Base-by-base conservation (phyloP, 2,329 filamentous ascomycete genomes). In the Verticillium isaacii region DNA sequence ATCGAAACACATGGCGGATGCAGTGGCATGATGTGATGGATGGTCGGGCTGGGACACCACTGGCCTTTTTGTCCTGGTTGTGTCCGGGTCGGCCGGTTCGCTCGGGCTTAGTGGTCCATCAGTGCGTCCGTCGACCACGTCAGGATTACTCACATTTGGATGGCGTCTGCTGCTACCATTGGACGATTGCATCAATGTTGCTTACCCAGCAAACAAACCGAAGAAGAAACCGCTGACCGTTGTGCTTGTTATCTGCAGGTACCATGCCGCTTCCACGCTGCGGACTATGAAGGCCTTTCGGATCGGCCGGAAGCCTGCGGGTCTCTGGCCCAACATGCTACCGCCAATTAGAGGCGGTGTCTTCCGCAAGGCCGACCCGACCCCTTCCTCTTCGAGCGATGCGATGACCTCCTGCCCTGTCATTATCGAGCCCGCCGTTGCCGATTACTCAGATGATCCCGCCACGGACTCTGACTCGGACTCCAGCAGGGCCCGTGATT, bases 211-310 rank as follows among this genome's bases (percentile, higher is more conserved):
- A 54, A 32, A 19, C 41, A 56, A 52, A n/a, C 19, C 58, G 29
- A 50, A 32, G 58, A 55, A 6, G 58, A 62, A 62, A 58, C 56
- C 68, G 68, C 70, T 73, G 67, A 74, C 68, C 67, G 11, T 3
- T 45, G n/a, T 23, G n/a, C 17, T 23, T 52, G 45, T 14, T 61
- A 65, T 64, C 56, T 59, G 54, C 75, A 88, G 85, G 65, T 88
- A 86, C 72, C 86, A 89, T 70, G 81, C 78, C 45, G 73, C 75
- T 50, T 73, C 77, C 60, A 84, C 84, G 15, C 71, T 86, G 34
- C 75, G 78, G 57, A 81, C 80, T 58, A 87, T 89, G 84, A 82
- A 80, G 71, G 79, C 80, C 67, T 87, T 81, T 73, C 83, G 83
- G 67, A 85, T 89, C 67, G 86, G 85, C 67, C 81, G 80, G 68